Percentiles rank a stretch among this genome's conserved stretches.
Evolutionary conservation across 2,329 filamentous ascomycete species (phyloP).

Genomic region (Lasiodiplodia citricola): DNA sequence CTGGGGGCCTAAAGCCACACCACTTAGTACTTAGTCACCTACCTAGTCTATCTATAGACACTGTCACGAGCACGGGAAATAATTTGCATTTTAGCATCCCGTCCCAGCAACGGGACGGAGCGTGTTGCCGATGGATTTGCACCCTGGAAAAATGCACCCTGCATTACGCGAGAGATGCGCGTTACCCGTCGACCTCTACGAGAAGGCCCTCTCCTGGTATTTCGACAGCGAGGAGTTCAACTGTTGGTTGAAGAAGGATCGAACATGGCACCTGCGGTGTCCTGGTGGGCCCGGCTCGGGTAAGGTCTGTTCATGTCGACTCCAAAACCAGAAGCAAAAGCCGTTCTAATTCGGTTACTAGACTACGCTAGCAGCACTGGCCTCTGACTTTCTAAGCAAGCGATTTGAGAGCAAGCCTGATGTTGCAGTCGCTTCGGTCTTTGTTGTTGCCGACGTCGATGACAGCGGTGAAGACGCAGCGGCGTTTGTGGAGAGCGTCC

Average conservation of each 20-base stretch:
- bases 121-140: not conserved
- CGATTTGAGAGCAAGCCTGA: not conserved
- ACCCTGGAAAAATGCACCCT: not conserved
- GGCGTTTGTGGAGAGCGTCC: constrained; percentile 14
- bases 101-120: not conserved
- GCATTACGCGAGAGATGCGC: not conserved
- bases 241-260: not conserved
- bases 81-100: not conserved
- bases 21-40: not conserved
- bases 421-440: constrained; percentile 1
- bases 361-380: constrained; percentile 25
- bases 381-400: not conserved
- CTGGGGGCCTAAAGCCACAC: not conserved
- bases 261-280: constrained; percentile 25
- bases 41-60: not conserved
- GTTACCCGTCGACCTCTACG: constrained; percentile 30
- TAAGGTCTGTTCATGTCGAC: not conserved
- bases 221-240: constrained; percentile 16
- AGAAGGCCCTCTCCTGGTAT: constrained; percentile 30
- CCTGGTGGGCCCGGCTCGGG: constrained; percentile 26
- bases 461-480: not conserved
- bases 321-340: not conserved
- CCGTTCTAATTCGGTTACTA: not conserved
- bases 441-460: constrained; percentile 14
- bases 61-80: not conserved